These are phyloP conservation scores for Akanthomyces lecanii DNA, from an alignment of 2,329 filamentous ascomycete species.

Conservation along the genomic window DNA sequence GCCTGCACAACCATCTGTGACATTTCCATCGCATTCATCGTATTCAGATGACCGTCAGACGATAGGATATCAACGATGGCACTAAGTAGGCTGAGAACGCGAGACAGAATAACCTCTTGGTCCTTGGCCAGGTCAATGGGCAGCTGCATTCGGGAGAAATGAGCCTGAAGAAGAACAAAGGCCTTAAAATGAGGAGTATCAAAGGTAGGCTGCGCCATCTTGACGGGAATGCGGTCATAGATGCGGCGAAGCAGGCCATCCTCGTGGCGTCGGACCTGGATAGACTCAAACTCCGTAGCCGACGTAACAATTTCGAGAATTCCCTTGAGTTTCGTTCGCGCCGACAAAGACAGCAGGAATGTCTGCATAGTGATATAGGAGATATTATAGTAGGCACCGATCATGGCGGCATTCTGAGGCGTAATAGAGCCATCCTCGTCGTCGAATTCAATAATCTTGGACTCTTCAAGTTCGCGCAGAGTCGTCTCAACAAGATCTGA, in stretches of 20 bases:
- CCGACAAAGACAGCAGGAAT: constrained; percentile 84
- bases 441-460: constrained; percentile 92
- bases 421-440: constrained; percentile 87
- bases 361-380: constrained; percentile 99
- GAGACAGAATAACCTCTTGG: constrained; percentile 80
- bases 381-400: constrained; percentile 98
- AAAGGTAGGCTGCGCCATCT: constrained; percentile 81
- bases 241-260: constrained; percentile 83
- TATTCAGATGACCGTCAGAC: constrained; percentile 92
- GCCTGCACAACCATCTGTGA: constrained; percentile 98
- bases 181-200: constrained; percentile 98
- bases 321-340: constrained; percentile 90
- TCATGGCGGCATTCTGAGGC: constrained; percentile 94
- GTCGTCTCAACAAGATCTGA: constrained; percentile 94
- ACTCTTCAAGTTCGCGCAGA: constrained; percentile 82
- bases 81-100: constrained; percentile 81
- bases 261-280: constrained; percentile 92
- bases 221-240: constrained; percentile 91
- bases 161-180: constrained; percentile 93
- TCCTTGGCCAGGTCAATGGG: constrained; percentile 95
- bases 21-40: constrained; percentile 98
- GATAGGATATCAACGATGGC: constrained; percentile 93
- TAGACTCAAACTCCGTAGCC: constrained; percentile 91
- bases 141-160: constrained; percentile 95
- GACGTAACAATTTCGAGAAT: constrained; percentile 96